Evolutionary conservation across 768 basidiomycete species (phyloP).

Genomic region (Leccinum obscurum): DNA sequence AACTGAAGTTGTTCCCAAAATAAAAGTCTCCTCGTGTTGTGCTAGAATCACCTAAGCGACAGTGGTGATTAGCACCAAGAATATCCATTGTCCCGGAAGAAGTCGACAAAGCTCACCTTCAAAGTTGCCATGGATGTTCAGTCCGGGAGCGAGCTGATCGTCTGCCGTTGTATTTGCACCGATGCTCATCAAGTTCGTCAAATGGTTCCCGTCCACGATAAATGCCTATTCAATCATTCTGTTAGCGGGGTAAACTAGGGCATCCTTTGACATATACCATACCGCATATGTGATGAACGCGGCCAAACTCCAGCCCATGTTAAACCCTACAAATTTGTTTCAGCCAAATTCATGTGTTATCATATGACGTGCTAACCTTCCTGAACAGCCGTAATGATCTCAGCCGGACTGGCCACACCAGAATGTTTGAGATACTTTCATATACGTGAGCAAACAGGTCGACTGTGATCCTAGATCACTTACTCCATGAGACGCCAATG

Average conservation of each 20-base stretch:
- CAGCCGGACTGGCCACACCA: slow-evolving; percentile 23
- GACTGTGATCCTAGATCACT: slow-evolving; percentile 2
- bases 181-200: slow-evolving; percentile 31
- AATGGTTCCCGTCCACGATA: slow-evolving; percentile 28
- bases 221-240: slow-evolving; percentile 15
- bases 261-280: slow-evolving; percentile 5
- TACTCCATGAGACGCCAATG: slow-evolving; percentile 29
- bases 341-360: background rate
- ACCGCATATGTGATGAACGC: slow-evolving; percentile 24
- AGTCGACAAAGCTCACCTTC: slow-evolving; percentile 13
- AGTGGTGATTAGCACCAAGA: background rate
- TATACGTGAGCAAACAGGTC: background rate
- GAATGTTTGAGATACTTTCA: slow-evolving; percentile 20
- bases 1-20: slow-evolving; percentile 26
- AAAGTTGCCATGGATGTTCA: slow-evolving; percentile 26
- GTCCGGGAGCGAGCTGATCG: slow-evolving; percentile 15
- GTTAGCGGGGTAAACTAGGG: background rate
- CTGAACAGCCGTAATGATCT: slow-evolving; percentile 27
- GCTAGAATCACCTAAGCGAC: slow-evolving; percentile 23
- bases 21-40: slow-evolving; percentile 27
- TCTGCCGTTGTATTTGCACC: slow-evolving; percentile 23
- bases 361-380: slow-evolving; percentile 13
- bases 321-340: slow-evolving; percentile 17
- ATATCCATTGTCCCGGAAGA: background rate
- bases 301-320: slow-evolving; percentile 26